A percentile compares a stretch with the other conserved stretches of the same genome.
These are phyloP conservation scores for Excoecaria cochinchinensis DNA, from an alignment of 345 rosid species.

Conservation along the genomic window DNA sequence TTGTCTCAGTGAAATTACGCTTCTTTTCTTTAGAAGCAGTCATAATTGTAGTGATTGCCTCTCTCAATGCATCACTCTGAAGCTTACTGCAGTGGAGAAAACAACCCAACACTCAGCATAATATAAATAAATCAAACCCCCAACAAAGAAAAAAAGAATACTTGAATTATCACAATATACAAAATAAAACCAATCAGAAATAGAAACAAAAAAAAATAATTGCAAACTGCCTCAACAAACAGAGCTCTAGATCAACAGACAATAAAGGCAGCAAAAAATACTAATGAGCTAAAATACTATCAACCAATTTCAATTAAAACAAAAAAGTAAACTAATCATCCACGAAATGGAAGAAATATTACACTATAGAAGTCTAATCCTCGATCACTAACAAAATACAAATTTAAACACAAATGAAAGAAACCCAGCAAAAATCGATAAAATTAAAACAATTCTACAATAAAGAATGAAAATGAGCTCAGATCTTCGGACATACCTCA, in stretches of 20 bases:
- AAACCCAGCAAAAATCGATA: too few relatives aligned
- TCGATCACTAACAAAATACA: background rate
- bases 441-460: background rate
- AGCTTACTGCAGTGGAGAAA: conserved; percentile 65
- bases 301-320: background rate
- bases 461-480: background rate
- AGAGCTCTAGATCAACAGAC: too few relatives aligned
- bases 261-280: background rate
- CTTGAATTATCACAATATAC: background rate
- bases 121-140: background rate
- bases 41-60: conserved; percentile 63
- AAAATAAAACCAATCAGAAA: background rate
- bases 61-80: conserved; percentile 80
- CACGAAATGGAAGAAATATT: too few relatives aligned
- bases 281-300: background rate
- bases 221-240: background rate
- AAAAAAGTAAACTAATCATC: background rate
- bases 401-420: background rate
- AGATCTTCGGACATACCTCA: conserved; percentile 6
- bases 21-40: conserved; percentile 56
- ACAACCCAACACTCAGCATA: background rate
- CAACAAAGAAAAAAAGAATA: too few relatives aligned
- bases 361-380: background rate
- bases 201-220: too few relatives aligned
- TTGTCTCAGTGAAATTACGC: conserved; percentile 78